phyloP scores from a whole-genome alignment of 2,329 filamentous ascomycete genomes.

The Cladobotryum mycophilum region DNA sequence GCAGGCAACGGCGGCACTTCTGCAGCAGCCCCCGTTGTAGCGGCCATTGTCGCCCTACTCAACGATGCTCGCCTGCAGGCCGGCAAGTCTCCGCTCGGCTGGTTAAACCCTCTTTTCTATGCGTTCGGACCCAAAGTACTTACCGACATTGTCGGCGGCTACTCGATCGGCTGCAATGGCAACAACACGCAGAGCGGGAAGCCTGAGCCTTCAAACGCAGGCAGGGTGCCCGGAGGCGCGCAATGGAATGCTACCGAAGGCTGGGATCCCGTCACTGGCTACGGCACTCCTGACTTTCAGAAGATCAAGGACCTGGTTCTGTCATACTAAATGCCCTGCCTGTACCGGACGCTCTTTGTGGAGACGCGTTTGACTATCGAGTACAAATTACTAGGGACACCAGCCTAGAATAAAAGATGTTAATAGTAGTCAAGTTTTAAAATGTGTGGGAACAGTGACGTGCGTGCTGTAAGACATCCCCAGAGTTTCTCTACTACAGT shows the following conservation, averaged over 20 bases:
- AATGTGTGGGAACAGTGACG: too few relatives aligned
- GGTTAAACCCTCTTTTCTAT: slow-evolving; percentile 43
- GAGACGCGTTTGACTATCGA: too few relatives aligned
- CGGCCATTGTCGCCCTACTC: slow-evolving; percentile 40
- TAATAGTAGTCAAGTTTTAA: too few relatives aligned
- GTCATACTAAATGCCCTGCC: too few relatives aligned
- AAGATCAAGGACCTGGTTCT: slow-evolving; percentile 17
- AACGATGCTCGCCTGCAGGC: slow-evolving; percentile 40
- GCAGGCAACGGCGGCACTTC: slow-evolving; percentile 34
- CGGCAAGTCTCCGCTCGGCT: slow-evolving; percentile 40
- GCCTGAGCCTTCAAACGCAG: slow-evolving; percentile 16
- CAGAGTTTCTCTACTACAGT: too few relatives aligned
- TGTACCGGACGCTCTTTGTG: too few relatives aligned
- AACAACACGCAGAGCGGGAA: slow-evolving; percentile 16
- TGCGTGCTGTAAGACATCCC: too few relatives aligned
- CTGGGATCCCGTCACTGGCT: slow-evolving; percentile 18
- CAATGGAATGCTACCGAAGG: slow-evolving; percentile 19
- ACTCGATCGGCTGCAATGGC: slow-evolving; percentile 34
- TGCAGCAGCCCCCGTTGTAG: slow-evolving; percentile 43
- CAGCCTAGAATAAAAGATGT: too few relatives aligned
- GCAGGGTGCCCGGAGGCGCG: slow-evolving; percentile 25
- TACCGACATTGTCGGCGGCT: slow-evolving; percentile 23
- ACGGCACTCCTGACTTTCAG: slow-evolving; percentile 16
- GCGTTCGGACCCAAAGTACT: slow-evolving; percentile 15
- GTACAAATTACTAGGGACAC: too few relatives aligned